Base-by-base conservation (phyloP, 2,329 filamentous ascomycete genomes). In the Calonectria multiphialidica region DNA sequence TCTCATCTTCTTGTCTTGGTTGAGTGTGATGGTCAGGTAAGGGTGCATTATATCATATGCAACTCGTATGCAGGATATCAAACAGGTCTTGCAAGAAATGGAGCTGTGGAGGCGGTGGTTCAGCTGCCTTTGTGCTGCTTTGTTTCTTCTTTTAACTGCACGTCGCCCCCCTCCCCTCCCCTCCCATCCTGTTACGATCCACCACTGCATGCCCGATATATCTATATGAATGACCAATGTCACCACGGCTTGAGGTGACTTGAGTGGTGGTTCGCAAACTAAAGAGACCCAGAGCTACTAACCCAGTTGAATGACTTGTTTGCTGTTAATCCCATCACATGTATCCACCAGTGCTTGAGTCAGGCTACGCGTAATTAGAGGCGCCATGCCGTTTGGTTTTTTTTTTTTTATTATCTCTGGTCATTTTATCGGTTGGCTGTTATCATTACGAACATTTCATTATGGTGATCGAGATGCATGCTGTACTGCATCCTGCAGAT, bases 11-110 rank as follows among this genome's bases (percentile, higher is more conserved):
- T 61, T 49, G 53, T 68, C 44, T 40, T 35, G 65, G 23, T 49
- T 61, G 65, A 67, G 40, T 40, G 65, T 40, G 53, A 33, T 49
- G 53, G 44, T 61, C 55, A 50, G 66, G 55, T 61, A 57, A 50
- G 65, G 53, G 30, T 57, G 53, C 33, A 57, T 57, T 15, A 57
- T 57, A 30, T n/a, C 53, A 25, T 35, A 40, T 23, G 50, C 50
- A 57, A 33, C 18, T 23, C 33, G 28, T 21, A 57, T 57, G 53
- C 53, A 57, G 18, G 33, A 57, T 57, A 57, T 57, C 53, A 57
- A 57, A 57, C 53, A 62, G 37, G 57, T 62, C 57, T 57, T 44
- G 57, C 37, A 62, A 62, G 37, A 62, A 23, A 62, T 62, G 57
- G 35, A 62, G 37, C 57, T 40, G 33, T 40, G 53, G 53, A 57